Base-by-base conservation (phyloP, 257 asterid species). In the Prunella vulgaris region DNA sequence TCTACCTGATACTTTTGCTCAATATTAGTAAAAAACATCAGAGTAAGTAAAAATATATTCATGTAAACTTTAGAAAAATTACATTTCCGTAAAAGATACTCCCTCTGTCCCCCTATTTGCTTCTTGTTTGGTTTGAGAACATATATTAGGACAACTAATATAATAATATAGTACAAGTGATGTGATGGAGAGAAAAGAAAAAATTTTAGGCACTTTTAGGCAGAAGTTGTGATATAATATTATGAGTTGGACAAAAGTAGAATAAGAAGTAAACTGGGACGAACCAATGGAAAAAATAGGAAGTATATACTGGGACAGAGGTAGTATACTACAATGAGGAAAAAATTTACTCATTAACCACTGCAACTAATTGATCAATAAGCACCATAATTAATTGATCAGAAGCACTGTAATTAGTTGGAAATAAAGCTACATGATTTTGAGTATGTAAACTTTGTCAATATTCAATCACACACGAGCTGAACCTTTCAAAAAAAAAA, bases 1-100 rank as follows among this genome's bases (percentile, higher is more conserved):
- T 48, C 65, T 56, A 67, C 74, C 24, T 17, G 12, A 60, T 49
- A 46, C 38, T 46, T 66, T 58, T 22, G 28, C 52, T 67, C 69
- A 22, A n/a, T 12, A 32, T 24, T 60, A 35, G 51, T 52, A 24
- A 37, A 14, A 12, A 25, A 4, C 28, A 24, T 25, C 21, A 27
- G 58, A 14, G 1, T 18, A 15, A 57, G 6, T 8, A 49, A 60
- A 28, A 9, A 22, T 17, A 30, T 32, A 12, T 68, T 69, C 25
- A 1, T 53, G 10, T 21, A 12, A 6, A 33, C 21, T 33, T 15
- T 13, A 17, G 32, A 57, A 18, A 42, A 51, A 15, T 54, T 8
- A 20, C 27, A 22, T 4, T 46, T 54, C 62, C 40, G 15, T 69
- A 32, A 25, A 25, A 25, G 2, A 1, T 25, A 28, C n/a, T n/a